A percentile compares a stretch with the other conserved stretches of the same genome.
Conservation (phyloP, 2,329 filamentous ascomycete genomes). For the Stachybotrys chlorohalonatus region DNA sequence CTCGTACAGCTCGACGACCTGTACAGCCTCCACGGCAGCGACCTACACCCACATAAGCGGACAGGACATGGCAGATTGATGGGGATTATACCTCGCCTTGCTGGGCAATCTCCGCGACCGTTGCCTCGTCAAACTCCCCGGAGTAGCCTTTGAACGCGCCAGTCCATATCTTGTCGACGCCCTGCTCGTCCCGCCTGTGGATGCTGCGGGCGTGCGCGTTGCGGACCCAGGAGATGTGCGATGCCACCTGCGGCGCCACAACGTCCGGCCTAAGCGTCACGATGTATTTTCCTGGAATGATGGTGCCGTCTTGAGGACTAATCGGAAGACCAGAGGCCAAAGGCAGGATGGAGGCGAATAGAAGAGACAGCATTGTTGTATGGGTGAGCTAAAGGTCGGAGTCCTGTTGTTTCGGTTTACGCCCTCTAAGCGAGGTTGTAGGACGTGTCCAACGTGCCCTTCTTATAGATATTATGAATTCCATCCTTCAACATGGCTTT, state of each 20-base stretch:
- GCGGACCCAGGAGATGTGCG: conserved; percentile 22
- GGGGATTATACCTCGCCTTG: conserved; percentile 23
- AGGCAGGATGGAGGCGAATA: not conserved
- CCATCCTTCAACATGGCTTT: not conserved
- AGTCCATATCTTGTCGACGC: conserved; percentile 3
- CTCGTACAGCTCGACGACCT: not conserved
- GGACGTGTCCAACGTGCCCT: no score
- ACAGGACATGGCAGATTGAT: conserved; percentile 2
- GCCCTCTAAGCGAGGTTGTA: no score
- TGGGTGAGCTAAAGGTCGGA: no score
- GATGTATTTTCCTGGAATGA: conserved; percentile 7
- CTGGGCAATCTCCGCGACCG: conserved; percentile 27
- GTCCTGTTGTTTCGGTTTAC: no score
- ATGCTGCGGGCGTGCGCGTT: conserved; percentile 13
- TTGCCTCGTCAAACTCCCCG: conserved; percentile 30
- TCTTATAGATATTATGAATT: not conserved
- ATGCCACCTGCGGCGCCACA: conserved; percentile 18
- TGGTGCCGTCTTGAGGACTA: not conserved
- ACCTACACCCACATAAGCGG: not conserved
- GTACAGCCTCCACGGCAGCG: conserved; percentile 1
- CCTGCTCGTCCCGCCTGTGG: conserved; percentile 5
- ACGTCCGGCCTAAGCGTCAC: conserved; percentile 19
- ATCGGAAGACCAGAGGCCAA: not conserved
- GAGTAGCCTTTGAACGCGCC: conserved; percentile 22
- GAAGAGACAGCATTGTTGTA: not conserved